These are phyloP conservation scores for Cyberlindnera mississippiensis DNA, from an alignment of 805 yeast genomes.

Conservation along the genomic window DNA sequence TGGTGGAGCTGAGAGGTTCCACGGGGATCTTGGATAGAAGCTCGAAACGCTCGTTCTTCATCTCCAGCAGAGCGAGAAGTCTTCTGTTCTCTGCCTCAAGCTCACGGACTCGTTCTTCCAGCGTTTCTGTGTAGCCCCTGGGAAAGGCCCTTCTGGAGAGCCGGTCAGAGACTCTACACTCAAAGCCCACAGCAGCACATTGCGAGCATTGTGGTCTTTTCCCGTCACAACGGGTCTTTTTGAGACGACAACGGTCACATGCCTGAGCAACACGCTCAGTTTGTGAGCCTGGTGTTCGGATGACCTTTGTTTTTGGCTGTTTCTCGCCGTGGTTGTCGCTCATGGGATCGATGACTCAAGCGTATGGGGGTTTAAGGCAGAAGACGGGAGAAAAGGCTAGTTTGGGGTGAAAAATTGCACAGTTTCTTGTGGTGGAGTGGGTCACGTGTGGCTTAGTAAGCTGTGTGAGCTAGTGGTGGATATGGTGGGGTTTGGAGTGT, in stretches of 20 bases:
- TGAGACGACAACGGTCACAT: slow-evolving; percentile 83
- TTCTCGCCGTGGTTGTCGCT: not conserved
- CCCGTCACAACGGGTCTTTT: slow-evolving; percentile 78
- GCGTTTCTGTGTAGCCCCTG: slow-evolving; percentile 84
- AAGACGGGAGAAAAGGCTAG: too few relatives aligned
- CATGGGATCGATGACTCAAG: not conserved
- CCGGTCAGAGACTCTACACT: slow-evolving; percentile 84
- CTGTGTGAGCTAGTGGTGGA: too few relatives aligned
- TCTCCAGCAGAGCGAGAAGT: slow-evolving; percentile 56
- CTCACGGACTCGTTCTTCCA: slow-evolving; percentile 85
- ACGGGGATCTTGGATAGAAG: slow-evolving; percentile 24
- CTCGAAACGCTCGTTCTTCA: slow-evolving; percentile 61
- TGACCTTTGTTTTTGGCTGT: slow-evolving; percentile 38
- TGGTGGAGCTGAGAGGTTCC: slow-evolving; percentile 32
- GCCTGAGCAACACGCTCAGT: slow-evolving; percentile 81
- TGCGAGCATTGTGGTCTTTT: slow-evolving; percentile 69
- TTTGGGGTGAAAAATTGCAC: too few relatives aligned
- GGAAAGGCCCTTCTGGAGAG: slow-evolving; percentile 86
- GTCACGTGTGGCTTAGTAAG: too few relatives aligned
- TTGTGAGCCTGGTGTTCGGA: slow-evolving; percentile 63
- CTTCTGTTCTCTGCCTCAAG: slow-evolving; percentile 77
- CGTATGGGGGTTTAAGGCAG: too few relatives aligned
- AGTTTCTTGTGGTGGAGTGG: too few relatives aligned
- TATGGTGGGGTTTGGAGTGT: too few relatives aligned
- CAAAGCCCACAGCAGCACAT: slow-evolving; percentile 80